Evolutionary conservation across 176 grass and related monocot species (phyloP).

Genomic region (bread wheat (Triticum aestivum)): IWGSC_CS_RefSeq_v2.1 NC_057804.1:365835447-365835946

Average conservation of each 20-base stretch:
- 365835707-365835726: neutral
- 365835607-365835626: constrained; percentile 18
- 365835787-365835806: constrained; percentile 93
- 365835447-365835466: neutral
- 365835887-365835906: constrained; percentile 13
- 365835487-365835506: neutral
- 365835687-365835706: constrained; percentile 15
- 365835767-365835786: constrained; percentile 96
- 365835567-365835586: constrained; percentile 3
- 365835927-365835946: constrained; percentile 3
- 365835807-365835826: constrained; percentile 84
- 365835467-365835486: neutral
- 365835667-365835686: constrained; percentile 25
- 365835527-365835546: neutral
- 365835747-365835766: constrained; percentile 55
- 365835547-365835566: neutral
- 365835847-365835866: constrained; percentile 22
- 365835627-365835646: constrained; percentile 16
- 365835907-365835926: neutral
- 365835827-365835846: constrained; percentile 26
- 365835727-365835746: too few relatives aligned
- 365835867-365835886: constrained; percentile 10
- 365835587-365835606: neutral
- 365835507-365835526: neutral
- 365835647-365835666: neutral